Percentiles rank a stretch among this genome's conserved stretches.
Evolutionary conservation across 2,329 filamentous ascomycete species (phyloP).

Genomic region (Chaetomium strumarium): DNA sequence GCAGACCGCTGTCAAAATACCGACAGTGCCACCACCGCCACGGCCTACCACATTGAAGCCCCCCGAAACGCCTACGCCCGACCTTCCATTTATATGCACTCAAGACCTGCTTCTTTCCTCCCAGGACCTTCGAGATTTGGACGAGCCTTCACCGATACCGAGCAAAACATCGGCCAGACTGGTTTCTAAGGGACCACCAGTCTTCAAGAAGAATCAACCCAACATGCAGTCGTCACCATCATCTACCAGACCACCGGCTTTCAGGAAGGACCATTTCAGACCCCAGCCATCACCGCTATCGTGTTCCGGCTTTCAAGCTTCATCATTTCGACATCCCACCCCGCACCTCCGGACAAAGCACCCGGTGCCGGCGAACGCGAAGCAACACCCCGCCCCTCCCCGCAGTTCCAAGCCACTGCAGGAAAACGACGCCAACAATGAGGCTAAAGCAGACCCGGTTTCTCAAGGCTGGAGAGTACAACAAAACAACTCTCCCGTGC

Average conservation of each 20-base stretch:
- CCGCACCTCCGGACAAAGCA: not conserved
- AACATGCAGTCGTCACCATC: not conserved
- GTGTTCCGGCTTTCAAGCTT: not conserved
- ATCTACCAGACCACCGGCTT: not conserved
- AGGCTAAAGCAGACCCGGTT: not conserved
- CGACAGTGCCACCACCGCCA: slow-evolving; percentile 1
- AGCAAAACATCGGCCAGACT: not conserved
- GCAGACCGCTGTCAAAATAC: not conserved
- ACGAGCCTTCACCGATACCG: slow-evolving; percentile 22
- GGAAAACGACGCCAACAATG: not conserved
- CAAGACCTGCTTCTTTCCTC: slow-evolving; percentile 43
- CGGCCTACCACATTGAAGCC: not conserved
- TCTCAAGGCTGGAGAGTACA: not conserved
- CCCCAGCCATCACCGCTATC: not conserved
- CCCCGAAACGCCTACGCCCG: too few species aligned
- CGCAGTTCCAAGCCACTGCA: not conserved
- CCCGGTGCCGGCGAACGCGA: not conserved
- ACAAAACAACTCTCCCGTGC: not conserved
- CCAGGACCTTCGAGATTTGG: slow-evolving; percentile 42
- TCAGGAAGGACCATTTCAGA: not conserved
- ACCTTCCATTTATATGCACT: slow-evolving; percentile 36
- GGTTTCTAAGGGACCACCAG: not conserved
- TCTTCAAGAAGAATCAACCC: not conserved
- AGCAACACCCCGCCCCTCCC: not conserved
- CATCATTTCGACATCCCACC: not conserved